Evolutionary conservation across 345 rosid genomes (phyloP).

Genomic region (Linum usitatissimum): DNA sequence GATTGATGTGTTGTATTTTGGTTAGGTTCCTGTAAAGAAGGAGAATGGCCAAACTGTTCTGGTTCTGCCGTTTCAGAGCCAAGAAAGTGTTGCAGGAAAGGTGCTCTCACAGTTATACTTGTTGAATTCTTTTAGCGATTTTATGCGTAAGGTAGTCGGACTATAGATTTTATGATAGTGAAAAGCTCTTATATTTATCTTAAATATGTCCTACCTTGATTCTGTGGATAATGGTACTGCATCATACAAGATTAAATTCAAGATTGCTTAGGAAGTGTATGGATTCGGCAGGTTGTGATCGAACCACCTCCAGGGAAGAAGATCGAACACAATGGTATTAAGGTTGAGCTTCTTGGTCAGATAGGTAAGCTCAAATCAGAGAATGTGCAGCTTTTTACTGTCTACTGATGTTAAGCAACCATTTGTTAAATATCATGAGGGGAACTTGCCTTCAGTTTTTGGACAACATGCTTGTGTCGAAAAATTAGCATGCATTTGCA

Average conservation of each 20-base stretch:
- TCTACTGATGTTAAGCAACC: not conserved
- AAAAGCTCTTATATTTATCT: no score
- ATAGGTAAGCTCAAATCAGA: conserved; percentile 32
- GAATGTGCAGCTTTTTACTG: not conserved
- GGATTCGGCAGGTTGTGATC: conserved; percentile 57
- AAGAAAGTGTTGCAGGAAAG: conserved; percentile 89
- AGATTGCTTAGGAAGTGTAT: not conserved
- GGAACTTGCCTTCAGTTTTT: no score
- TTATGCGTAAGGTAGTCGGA: no score
- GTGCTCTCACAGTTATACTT: conserved; percentile 21
- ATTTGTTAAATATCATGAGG: not conserved
- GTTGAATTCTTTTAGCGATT: no score
- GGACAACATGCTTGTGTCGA: no score
- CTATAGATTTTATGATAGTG: no score
- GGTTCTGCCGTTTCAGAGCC: conserved; percentile 83
- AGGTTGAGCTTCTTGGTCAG: conserved; percentile 96
- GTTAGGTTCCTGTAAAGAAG: conserved; percentile 80
- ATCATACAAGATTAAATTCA: not conserved
- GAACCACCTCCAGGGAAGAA: conserved; percentile 91
- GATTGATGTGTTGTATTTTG: not conserved
- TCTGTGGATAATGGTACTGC: not conserved
- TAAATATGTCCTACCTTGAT: not conserved
- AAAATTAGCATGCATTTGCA: no score
- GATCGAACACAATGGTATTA: conserved; percentile 89
- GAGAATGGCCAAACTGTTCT: conserved; percentile 78